Base-by-base conservation (phyloP, 2,329 filamentous ascomycete species). In the Boeremia lycopersici region DNA sequence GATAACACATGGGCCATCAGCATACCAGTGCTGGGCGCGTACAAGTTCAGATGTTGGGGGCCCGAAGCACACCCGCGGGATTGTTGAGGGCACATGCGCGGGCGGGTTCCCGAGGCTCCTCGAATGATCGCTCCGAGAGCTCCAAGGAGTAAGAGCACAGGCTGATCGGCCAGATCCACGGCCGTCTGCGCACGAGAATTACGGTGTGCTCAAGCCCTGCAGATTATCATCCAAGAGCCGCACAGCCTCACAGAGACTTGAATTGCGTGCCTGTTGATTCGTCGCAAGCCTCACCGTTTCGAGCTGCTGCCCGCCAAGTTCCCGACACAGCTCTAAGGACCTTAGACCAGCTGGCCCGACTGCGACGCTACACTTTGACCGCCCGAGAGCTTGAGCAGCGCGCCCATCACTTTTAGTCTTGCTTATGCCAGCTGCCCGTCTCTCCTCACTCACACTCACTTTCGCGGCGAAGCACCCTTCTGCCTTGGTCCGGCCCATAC, bases 401-500 rank as follows among this genome's bases (percentile, higher is more conserved):
- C 29, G 15, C 61, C 62, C 61, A 29, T 33, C 43, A 15, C 15
- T 48, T 47, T 46, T 45, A 15, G 13, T n/a, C 12, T 38, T 42
- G n/a, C 30, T 35, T 39, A 42, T 35, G 39, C 47, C 44, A 43
- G 30, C 29, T 31, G 48, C 57, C 53, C 51, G 45, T 58, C 54
- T 56, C 54, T 58, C 56, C 55, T 56, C 57, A 36, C 51, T 57
- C 63, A 46, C 42, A 48, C 58, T 55, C 49, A 51, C 58, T 49
- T 43, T 62, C 70, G 90, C 91, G 85, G 93, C 84, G 91, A 92
- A 92, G 90, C 91, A 87, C 87, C 84, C 87, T 81, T 68, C 81
- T 89, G 91, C 93, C 93, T 97, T 96, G 93, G 93, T 98, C 93
- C 95, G 93, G 93, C 90, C 89, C 85, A 79, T 81, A 83, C 56